Conservation (phyloP, 2,329 filamentous ascomycete genomes). For the Scolecobasidium constrictum region DNA sequence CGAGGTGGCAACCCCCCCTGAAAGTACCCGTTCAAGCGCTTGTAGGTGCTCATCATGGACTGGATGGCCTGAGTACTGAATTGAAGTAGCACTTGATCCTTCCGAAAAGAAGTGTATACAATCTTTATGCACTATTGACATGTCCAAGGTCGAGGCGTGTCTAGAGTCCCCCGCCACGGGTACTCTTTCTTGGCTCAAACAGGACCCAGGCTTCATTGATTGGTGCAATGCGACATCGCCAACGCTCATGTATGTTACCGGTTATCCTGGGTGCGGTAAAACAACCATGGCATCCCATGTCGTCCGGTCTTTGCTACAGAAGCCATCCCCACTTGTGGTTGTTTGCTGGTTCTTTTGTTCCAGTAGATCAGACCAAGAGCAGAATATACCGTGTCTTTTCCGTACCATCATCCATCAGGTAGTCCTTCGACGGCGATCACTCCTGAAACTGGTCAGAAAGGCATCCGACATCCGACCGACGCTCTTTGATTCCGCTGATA, state of each 20-base stretch:
- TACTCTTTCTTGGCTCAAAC: neutral
- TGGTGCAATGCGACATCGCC: neutral
- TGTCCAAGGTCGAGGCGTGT: neutral
- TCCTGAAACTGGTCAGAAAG: neutral
- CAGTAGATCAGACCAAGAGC: neutral
- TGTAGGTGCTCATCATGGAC: neutral
- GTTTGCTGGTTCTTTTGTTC: slow-evolving; percentile 1
- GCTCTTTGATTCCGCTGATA: neutral
- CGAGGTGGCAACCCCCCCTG: neutral
- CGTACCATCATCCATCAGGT: neutral
- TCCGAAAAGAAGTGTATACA: neutral
- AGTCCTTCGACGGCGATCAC: neutral
- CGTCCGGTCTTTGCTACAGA: neutral
- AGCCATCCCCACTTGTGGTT: neutral
- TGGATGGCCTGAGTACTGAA: neutral
- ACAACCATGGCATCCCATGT: neutral
- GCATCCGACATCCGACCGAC: neutral
- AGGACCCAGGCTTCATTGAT: neutral
- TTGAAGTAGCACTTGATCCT: neutral
- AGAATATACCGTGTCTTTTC: neutral
- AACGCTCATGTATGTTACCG: neutral
- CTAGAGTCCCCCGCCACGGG: neutral
- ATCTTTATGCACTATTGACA: neutral
- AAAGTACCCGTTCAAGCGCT: neutral
- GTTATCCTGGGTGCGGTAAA: neutral